Evolutionary conservation across 805 yeast genomes (phyloP).

Genomic region (Spathaspora boniae): DNA sequence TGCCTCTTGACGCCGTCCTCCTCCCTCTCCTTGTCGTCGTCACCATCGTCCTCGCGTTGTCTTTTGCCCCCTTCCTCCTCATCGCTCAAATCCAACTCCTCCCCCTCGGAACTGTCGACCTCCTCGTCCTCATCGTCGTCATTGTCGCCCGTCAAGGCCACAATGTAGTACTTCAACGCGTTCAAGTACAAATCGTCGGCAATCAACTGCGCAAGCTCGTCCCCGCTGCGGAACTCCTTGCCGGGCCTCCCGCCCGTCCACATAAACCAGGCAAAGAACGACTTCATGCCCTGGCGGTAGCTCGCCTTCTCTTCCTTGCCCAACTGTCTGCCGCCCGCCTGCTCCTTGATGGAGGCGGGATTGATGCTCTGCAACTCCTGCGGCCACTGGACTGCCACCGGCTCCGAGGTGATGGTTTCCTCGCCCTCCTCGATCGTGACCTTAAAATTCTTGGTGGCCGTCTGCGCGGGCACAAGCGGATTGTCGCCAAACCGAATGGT

Average conservation of each 20-base stretch:
- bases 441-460: slow-evolving; percentile 57
- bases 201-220: slow-evolving; percentile 67
- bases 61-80: slow-evolving; percentile 35
- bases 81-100: slow-evolving; percentile 51
- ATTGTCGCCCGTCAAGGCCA: slow-evolving; percentile 60
- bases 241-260: slow-evolving; percentile 83
- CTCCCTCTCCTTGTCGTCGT: slow-evolving; percentile 1
- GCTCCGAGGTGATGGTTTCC: slow-evolving; percentile 51
- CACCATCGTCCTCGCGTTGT: slow-evolving; percentile 1
- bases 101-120: slow-evolving; percentile 43
- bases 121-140: slow-evolving; percentile 46
- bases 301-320: slow-evolving; percentile 52
- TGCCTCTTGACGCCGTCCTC: neutral
- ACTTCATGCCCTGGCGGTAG: slow-evolving; percentile 70
- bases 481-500: slow-evolving; percentile 50
- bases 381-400: slow-evolving; percentile 69
- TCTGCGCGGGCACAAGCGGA: slow-evolving; percentile 52
- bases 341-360: slow-evolving; percentile 47
- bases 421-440: slow-evolving; percentile 46
- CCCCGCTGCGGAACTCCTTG: slow-evolving; percentile 76
- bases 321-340: slow-evolving; percentile 29
- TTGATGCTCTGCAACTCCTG: slow-evolving; percentile 50
- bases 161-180: slow-evolving; percentile 78
- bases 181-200: slow-evolving; percentile 81
- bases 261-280: slow-evolving; percentile 82